Evolutionary conservation across 345 rosid genomes (phyloP).

Genomic region (Triadica sebifera): DNA sequence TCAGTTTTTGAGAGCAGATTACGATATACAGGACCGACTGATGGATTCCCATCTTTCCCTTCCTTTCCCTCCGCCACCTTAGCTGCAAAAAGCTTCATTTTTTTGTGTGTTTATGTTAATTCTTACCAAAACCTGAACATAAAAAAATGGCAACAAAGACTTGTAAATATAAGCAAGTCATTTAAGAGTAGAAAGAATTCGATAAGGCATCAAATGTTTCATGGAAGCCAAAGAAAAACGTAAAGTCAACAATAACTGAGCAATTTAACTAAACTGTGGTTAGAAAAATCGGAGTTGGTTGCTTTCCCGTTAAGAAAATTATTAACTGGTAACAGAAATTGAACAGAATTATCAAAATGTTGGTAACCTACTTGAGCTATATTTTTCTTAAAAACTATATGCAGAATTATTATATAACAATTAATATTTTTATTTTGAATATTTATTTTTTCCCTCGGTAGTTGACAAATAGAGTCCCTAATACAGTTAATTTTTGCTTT

Average conservation of each 20-base stretch:
- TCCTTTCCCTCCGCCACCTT: constrained; percentile 74
- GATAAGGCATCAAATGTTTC: background rate
- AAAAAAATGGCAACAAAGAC: background rate
- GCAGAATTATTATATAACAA: background rate
- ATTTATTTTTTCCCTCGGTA: too few species aligned
- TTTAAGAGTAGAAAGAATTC: background rate
- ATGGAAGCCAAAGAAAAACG: background rate
- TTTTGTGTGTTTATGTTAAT: background rate
- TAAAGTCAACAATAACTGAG: background rate
- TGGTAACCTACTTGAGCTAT: background rate
- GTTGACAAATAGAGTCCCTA: too few species aligned
- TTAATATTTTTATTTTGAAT: too few species aligned
- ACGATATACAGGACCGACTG: constrained; percentile 85
- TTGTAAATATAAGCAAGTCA: background rate
- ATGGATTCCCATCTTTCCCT: constrained; percentile 69
- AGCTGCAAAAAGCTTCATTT: constrained; percentile 66
- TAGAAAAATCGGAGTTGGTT: background rate
- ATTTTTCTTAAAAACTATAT: background rate
- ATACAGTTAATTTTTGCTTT: too few species aligned
- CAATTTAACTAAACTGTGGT: background rate
- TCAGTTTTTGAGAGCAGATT: constrained; percentile 58
- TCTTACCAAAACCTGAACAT: constrained; percentile 9
- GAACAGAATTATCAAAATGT: background rate
- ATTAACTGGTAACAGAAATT: background rate
- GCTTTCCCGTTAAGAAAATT: background rate